phyloP scores from a whole-genome alignment of 495 filamentous ascomycete genomes.

The Gamarada debralockiae region DNA sequence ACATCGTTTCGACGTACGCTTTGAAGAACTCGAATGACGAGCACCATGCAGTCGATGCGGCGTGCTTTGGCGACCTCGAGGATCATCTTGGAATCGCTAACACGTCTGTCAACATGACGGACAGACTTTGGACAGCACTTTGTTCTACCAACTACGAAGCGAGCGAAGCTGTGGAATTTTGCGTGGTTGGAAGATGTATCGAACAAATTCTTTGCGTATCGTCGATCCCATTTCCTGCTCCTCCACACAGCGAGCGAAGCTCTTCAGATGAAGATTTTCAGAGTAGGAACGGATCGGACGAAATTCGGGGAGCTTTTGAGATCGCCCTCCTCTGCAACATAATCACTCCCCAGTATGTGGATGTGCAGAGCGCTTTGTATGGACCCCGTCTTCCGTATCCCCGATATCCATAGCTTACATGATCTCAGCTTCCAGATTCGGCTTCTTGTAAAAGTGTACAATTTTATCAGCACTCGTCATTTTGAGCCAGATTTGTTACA shows the following conservation, averaged over 20 bases:
- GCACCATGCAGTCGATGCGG: no score
- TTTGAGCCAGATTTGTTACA: constrained; percentile 5
- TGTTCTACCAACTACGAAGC: constrained; percentile 2
- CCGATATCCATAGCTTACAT: neutral
- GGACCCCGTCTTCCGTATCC: neutral
- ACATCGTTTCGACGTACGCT: constrained; percentile 6
- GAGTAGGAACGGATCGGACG: neutral
- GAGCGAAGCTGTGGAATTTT: constrained; percentile 4
- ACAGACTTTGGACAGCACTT: constrained; percentile 7
- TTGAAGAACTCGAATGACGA: neutral
- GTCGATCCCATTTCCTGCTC: constrained; percentile 2
- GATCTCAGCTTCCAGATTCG: constrained; percentile 11
- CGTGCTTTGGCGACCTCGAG: neutral
- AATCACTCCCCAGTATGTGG: constrained; percentile 9
- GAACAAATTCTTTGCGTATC: constrained; percentile 16
- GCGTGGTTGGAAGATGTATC: constrained; percentile 10
- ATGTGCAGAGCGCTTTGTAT: constrained; percentile 16
- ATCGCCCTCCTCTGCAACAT: constrained; percentile 14
- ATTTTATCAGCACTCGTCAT: constrained; percentile 2
- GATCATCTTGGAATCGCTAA: constrained; percentile 5
- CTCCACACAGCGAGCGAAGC: neutral
- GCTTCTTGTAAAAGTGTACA: constrained; percentile 10
- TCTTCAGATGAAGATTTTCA: neutral
- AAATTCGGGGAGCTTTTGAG: neutral
- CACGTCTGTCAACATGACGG: constrained; percentile 4